Evolutionary conservation across 306 rosid species (phyloP).

Genomic region (Senna tora): DNA sequence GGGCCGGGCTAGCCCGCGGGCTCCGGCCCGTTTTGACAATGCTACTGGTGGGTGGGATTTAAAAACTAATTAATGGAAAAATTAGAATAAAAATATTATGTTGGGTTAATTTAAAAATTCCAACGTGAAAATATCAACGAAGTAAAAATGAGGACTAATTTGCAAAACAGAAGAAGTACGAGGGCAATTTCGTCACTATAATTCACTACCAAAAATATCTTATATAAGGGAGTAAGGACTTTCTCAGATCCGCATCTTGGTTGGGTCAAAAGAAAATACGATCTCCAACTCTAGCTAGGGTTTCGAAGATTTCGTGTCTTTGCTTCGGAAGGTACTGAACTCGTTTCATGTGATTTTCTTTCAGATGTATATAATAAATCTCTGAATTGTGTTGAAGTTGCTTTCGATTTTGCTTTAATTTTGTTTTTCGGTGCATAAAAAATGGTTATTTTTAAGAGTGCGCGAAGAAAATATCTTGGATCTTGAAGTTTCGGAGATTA

Average conservation of each 20-base stretch:
- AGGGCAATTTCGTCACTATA: constrained; percentile 19
- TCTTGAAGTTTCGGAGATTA: constrained; percentile 21
- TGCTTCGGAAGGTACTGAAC: constrained; percentile 44
- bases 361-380: background rate
- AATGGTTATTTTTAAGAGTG: background rate
- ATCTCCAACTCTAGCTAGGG: constrained; percentile 49
- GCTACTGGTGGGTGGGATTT: too few relatives aligned
- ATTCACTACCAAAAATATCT: constrained; percentile 16
- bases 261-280: constrained; percentile 41
- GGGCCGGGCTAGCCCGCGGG: too few relatives aligned
- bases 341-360: constrained; percentile 5
- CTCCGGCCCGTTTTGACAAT: too few relatives aligned
- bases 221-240: background rate
- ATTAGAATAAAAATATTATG: too few relatives aligned
- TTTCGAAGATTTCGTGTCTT: constrained; percentile 34
- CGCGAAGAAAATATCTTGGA: constrained; percentile 36
- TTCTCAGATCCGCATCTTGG: constrained; percentile 19
- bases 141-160: background rate
- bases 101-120: too few relatives aligned
- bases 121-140: too few relatives aligned
- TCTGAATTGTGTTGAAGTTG: constrained; percentile 5
- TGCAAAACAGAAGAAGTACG: constrained; percentile 12
- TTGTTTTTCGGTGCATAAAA: background rate
- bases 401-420: background rate
- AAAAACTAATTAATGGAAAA: too few relatives aligned